Evolutionary conservation across 176 grass and related monocot species (phyloP).

Genomic region (Eragrostis curvula): DNA sequence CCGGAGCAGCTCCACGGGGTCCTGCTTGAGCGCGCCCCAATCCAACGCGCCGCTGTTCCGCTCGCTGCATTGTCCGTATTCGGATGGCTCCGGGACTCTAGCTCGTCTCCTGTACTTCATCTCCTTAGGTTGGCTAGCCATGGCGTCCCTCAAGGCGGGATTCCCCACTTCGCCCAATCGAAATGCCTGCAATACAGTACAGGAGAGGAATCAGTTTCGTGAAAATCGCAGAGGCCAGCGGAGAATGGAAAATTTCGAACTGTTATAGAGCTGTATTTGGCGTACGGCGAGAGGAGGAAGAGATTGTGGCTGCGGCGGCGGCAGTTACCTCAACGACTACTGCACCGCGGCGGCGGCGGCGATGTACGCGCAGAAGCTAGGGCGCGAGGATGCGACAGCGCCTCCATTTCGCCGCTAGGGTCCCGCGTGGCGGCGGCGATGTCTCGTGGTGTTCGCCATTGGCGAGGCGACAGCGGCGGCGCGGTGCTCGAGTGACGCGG

Average conservation of each 20-base stretch:
- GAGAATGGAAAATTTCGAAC: not conserved
- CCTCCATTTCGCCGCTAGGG: not conserved
- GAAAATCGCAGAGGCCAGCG: not conserved
- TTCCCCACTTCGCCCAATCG: not conserved
- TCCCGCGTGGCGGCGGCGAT: not conserved
- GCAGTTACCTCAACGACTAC: constrained; percentile 39
- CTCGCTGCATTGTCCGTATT: constrained; percentile 40
- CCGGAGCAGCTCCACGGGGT: constrained; percentile 73
- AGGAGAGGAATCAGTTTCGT: not conserved
- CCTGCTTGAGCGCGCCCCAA: constrained; percentile 57
- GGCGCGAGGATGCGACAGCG: not conserved
- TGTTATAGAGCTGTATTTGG: not conserved
- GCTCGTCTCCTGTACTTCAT: constrained; percentile 58
- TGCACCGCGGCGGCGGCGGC: not conserved
- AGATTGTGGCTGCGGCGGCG: not conserved
- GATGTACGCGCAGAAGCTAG: not conserved
- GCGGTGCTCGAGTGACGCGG: constrained; percentile 22
- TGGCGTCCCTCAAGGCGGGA: constrained; percentile 2
- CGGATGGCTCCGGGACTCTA: not conserved
- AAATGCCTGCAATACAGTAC: constrained; percentile 18
- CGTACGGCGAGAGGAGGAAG: not conserved
- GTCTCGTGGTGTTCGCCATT: constrained; percentile 29
- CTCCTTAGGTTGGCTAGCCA: constrained; percentile 57
- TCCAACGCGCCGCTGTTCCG: constrained; percentile 38
- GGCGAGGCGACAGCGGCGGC: constrained; percentile 19